Evolutionary conservation across 2,329 filamentous ascomycete genomes (phyloP), one percentile per base, ranked within the genome.

Genomic region (Curvularia eragrostidis): DNA sequence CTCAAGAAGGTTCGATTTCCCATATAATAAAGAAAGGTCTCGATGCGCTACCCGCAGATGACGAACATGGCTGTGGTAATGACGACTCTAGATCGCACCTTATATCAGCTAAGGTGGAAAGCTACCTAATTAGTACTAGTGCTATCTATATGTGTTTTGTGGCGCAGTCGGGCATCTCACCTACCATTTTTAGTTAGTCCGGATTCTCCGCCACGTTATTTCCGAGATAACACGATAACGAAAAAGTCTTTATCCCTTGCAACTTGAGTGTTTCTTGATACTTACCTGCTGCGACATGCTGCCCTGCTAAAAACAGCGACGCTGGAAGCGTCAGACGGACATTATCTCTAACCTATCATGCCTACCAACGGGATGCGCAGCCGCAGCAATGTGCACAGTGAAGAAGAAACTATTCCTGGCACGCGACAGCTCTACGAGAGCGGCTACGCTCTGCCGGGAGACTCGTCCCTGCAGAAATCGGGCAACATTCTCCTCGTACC

Each of bases 181-280:
- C 43, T 46, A n/a, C 43, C 15, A n/a, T 46, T 46, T 46, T 7
- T 7, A n/a, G 43, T 47, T 13, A 24, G 43, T 5, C 26, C 28
- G 9, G 18, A 10, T 12, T 32, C 18, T 21, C n/a, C 28, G 21
- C 26, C n/a, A 21, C 5, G 26, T 47, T 19, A 47, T 32, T 12
- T 47, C 43, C 43, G 28, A 47, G 43, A 47, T 47, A 47, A 34
- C n/a, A 13, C n/a, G 43, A 47, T 47, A 34, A 34, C 43, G 43
- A 47, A 47, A 47, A 47, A 47, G 43, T 34, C 43, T 47, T 32
- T 5, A 8, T 15, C 28, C 3, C 43, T 30, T 47, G 6, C 24
- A 21, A n/a, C 26, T 13, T 32, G 8, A 46, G 1, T 46, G 28
- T 21, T 32, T 12, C 26, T 47, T 28, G 26, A 34, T 32, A 47